Base-by-base conservation (phyloP, 2,329 filamentous ascomycete genomes). In the Alternaria rosae region DNA sequence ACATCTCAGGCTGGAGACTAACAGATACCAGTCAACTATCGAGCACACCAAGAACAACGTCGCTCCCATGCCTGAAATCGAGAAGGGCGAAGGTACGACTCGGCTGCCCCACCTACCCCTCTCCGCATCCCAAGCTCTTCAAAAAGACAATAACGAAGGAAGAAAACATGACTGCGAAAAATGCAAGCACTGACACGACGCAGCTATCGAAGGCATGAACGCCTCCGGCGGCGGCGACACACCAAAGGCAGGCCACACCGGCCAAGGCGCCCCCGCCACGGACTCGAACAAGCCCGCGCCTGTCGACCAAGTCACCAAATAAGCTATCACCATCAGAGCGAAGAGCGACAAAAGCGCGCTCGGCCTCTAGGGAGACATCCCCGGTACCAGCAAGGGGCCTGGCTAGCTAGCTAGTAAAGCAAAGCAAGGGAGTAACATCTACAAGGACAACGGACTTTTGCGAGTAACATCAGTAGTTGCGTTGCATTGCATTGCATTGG, bases 21-120 rank as follows among this genome's bases (percentile, higher is more conserved):
- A 65, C 10, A 17, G 1, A 11, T 9, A 32, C 5, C 59, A 76
- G 71, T 53, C 64, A 30, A 71, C 73, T 43, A 72, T 80, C 57
- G 69, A 80, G 64, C 77, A 78, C 70, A 68, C 77, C 50, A 71
- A 78, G 66, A 73, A 73, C 68, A 80, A 81, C 64, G 76, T 79
- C 52, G 79, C 79, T 11, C 72, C 79, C 56, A 67, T 76, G 54
- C 80, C 80, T 42, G 74, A 78, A 44, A 55, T 65, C 30, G 79
- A 81, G 67, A 79, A 80, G 62, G 80, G 79, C 60, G 75, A 75
- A 58, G 76, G 73, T 76, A 73, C 32, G 65, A 66, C 60, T 5
- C 17, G 42, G n/a, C 30, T 21, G 35, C 48, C 54, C 41, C 45
- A 43, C 54, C 17, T 44, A 13, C 35, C 51, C 43, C 30, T 26